A percentile compares a stretch with the other conserved stretches of the same genome.
These are phyloP conservation scores for Funneliformis mosseae DNA, from an alignment of 192 early-diverging fungal genomes.

Conservation along the genomic window DNA sequence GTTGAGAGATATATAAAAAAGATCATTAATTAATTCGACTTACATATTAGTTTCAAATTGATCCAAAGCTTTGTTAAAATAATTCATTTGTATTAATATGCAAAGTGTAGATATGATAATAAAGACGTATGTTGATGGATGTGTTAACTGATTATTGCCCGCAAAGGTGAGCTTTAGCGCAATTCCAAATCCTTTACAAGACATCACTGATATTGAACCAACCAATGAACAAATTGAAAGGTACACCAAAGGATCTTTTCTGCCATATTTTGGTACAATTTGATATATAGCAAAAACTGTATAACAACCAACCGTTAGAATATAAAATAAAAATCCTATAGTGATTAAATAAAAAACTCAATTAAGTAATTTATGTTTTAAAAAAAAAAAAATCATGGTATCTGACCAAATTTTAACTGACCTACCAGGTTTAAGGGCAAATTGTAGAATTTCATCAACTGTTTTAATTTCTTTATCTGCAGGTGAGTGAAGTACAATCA, in stretches of 20 bases:
- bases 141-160: conserved; percentile 88
- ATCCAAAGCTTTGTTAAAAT: conserved; percentile 96
- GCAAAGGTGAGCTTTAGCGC: conserved; percentile 91
- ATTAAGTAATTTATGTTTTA: not conserved
- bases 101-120: conserved; percentile 74
- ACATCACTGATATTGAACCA: conserved; percentile 92
- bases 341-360: not conserved
- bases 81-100: conserved; percentile 96
- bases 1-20: not conserved
- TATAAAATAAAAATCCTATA: conserved; percentile 81
- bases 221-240: conserved; percentile 95
- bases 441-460: conserved; percentile 81
- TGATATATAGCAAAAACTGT: conserved; percentile 79
- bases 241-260: conserved; percentile 81
- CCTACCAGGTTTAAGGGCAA: conserved; percentile 75
- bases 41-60: conserved; percentile 88
- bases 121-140: conserved; percentile 90
- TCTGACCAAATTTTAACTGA: not conserved
- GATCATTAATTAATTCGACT: conserved; percentile 29
- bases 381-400: not conserved
- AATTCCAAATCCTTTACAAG: conserved; percentile 92
- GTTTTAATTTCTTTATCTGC: conserved; percentile 78
- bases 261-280: conserved; percentile 80
- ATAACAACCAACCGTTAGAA: conserved; percentile 61
- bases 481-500: conserved; percentile 87